phyloP scores from a whole-genome alignment of 176 grass and related monocot species.

The Avena eriantha region DNA sequence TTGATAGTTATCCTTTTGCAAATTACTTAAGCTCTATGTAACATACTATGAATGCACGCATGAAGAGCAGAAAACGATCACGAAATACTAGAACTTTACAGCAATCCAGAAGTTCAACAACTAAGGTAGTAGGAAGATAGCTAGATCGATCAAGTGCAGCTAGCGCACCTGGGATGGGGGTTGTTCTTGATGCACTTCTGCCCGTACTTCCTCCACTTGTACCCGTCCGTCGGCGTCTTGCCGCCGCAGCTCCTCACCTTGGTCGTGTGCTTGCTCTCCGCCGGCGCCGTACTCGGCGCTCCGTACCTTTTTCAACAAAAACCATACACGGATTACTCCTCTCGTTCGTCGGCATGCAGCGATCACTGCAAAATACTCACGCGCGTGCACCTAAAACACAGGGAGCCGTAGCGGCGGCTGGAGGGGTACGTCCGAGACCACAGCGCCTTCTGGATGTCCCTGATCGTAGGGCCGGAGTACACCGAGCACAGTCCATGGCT shows the following conservation, averaged over 20 bases:
- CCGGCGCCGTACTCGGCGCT: constrained; percentile 18
- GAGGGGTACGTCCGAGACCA: constrained; percentile 17
- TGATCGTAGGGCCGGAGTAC: constrained; percentile 73
- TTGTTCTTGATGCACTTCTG: constrained; percentile 91
- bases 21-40: neutral
- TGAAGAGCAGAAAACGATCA: neutral
- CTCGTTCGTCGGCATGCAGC: neutral
- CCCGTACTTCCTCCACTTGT: constrained; percentile 88
- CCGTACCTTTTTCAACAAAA: constrained; percentile 43
- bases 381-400: constrained; percentile 38
- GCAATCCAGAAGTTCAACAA: neutral
- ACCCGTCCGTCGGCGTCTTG: constrained; percentile 65
- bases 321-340: neutral
- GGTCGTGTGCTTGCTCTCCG: constrained; percentile 52
- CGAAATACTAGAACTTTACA: too few species aligned
- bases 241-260: constrained; percentile 61
- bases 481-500: constrained; percentile 55
- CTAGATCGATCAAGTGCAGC: neutral
- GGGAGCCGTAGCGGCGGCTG: constrained; percentile 36
- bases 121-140: neutral
- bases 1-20: neutral
- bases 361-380: neutral
- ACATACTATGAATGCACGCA: neutral
- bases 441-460: constrained; percentile 67
- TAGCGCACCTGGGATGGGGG: constrained; percentile 61